A percentile compares a stretch with the other conserved stretches of the same genome.
Conservation (phyloP, 2,329 filamentous ascomycete genomes). For the Byssothecium circinans region DNA sequence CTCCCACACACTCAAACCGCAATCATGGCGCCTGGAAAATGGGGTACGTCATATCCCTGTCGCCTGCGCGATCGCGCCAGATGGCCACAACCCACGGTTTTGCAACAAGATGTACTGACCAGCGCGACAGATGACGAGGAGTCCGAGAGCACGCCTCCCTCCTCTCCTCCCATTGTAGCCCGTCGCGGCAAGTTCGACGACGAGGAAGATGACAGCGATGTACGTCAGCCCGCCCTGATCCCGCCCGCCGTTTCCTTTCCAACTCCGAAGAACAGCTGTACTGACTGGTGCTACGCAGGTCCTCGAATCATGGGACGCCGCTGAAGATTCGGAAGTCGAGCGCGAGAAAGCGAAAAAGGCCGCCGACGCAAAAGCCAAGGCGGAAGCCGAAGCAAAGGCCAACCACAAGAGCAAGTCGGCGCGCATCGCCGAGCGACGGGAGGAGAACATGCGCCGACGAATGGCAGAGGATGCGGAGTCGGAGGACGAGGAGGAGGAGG, state of each 20-base stretch:
- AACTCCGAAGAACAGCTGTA: constrained; percentile 14
- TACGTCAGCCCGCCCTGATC: constrained; percentile 48
- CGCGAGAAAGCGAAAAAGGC: constrained; percentile 92
- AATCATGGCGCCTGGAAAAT: constrained; percentile 44
- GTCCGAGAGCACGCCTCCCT: constrained; percentile 53
- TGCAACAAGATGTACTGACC: constrained; percentile 21
- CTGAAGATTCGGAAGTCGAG: constrained; percentile 95
- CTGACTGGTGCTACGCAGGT: constrained; percentile 59
- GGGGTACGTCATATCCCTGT: constrained; percentile 45
- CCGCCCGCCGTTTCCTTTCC: constrained; percentile 18
- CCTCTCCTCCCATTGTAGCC: constrained; percentile 50
- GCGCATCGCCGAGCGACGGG: constrained; percentile 77
- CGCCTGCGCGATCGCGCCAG: constrained; percentile 17
- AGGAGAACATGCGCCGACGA: constrained; percentile 59
- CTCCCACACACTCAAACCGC: constrained; percentile 18
- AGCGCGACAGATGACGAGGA: constrained; percentile 55
- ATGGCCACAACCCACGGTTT: not conserved
- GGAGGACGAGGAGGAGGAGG: constrained; percentile 70
- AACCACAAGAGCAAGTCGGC: constrained; percentile 88
- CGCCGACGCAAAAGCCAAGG: constrained; percentile 82
- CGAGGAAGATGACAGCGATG: constrained; percentile 84
- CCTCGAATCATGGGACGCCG: constrained; percentile 94
- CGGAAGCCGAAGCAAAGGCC: constrained; percentile 81
- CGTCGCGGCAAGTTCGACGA: constrained; percentile 80
- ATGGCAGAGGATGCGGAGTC: constrained; percentile 59